Evolutionary conservation across 2,329 filamentous ascomycete species (phyloP), one percentile per base, ranked within the genome.

Genomic region (Diaporthe humulicola): DNA sequence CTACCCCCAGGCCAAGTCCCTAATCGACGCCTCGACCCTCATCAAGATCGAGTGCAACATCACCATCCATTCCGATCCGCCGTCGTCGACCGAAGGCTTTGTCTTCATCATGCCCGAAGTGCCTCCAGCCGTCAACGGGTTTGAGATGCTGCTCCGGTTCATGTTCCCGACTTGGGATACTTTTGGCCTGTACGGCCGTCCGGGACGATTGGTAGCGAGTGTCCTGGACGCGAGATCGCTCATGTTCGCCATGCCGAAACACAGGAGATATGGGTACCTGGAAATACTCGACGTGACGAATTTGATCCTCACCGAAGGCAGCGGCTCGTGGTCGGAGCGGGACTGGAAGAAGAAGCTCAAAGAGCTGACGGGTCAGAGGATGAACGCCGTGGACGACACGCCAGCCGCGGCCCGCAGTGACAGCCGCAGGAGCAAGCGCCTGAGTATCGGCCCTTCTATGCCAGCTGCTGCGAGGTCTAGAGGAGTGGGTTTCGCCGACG

Each of bases 21-120:
- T 99, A 52, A 97, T 99, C 74, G 96, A 99, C 78, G 94, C 96
- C 75, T 98, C 97, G 1, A 98, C 96, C 0, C 86, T 99, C 75
- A 90, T 98, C 77, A 99, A 99, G 84, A 90, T 99, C 38, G 97
- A 99, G 84, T 97, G 96, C 14, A 91, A 92, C 77, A 95, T 99
- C 76, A 95, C 94, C 0, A 94, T 98, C 52, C 95, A 98, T 84
- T 93, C 93, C 0, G 90, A 92, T 17, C 92, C 94, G 12, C 92
- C 95, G 33, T 93, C 93, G 0, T 91, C 92, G 3, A 94, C 93
- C 0, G 97, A 99, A 82, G 97, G 97, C 0, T 98, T 98, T 79
- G 95, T 99, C 6, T 99, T 99, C 81, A 93, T 98, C 78, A 98
- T 99, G 96, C 97, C 97, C 5, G 97, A 99, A 83, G 91, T 93